Percentiles rank a stretch among this genome's conserved stretches.
phyloP scores from a whole-genome alignment of 2,329 filamentous ascomycete genomes.

The Cladophialophora chaetospira region DNA sequence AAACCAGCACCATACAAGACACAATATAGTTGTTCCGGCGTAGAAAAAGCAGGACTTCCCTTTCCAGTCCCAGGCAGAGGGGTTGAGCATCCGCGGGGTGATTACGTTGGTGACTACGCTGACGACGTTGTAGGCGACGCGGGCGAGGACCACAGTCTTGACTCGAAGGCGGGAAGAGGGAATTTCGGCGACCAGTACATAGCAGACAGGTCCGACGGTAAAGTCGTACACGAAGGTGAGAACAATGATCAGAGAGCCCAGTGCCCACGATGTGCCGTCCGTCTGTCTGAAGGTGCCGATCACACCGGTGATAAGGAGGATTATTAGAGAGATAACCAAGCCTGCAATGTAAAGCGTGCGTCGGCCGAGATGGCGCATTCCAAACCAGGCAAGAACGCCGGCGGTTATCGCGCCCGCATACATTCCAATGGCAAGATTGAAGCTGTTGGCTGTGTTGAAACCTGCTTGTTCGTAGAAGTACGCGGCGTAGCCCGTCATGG shows the following conservation, averaged over 20 bases:
- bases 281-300: conserved; percentile 42
- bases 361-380: conserved; percentile 39
- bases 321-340: conserved; percentile 35
- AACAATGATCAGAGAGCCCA: conserved; percentile 51
- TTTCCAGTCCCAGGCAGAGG: conserved; percentile 42
- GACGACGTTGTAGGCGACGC: conserved; percentile 52
- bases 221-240: conserved; percentile 58
- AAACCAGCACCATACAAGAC: conserved; percentile 44
- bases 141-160: conserved; percentile 56
- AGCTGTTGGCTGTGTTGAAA: conserved; percentile 42
- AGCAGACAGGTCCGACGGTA: conserved; percentile 57
- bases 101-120: conserved; percentile 49
- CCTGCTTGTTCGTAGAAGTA: conserved; percentile 42
- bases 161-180: conserved; percentile 56
- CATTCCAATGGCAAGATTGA: conserved; percentile 42
- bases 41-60: conserved; percentile 47
- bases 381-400: conserved; percentile 38
- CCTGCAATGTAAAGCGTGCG: conserved; percentile 42
- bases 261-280: conserved; percentile 39
- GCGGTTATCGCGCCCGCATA: conserved; percentile 39
- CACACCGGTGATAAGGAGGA: conserved; percentile 38
- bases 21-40: conserved; percentile 40
- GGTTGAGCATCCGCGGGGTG: conserved; percentile 38
- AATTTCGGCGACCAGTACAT: conserved; percentile 56
- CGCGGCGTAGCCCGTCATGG: conserved; percentile 38